Percentiles rank a stretch among this genome's conserved stretches.
Conservation (phyloP, 1,284 basidiomycete genomes). For the Quambalaria eucalypti region DNA sequence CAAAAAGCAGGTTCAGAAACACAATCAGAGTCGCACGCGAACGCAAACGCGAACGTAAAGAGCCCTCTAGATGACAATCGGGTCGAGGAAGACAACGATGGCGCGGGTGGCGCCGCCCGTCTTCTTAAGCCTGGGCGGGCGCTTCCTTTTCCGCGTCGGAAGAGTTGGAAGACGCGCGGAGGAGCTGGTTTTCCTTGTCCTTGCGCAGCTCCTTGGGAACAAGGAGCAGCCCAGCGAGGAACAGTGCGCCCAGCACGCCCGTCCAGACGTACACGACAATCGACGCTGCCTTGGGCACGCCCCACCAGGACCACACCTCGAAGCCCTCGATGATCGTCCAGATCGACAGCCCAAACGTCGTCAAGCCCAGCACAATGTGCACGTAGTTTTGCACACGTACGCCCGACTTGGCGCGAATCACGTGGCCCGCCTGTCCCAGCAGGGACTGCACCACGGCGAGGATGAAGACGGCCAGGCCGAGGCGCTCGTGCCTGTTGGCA, state of each 20-base stretch:
- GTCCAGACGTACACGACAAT: conserved; percentile 26
- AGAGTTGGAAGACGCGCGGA: not conserved
- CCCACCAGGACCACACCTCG: conserved; percentile 22
- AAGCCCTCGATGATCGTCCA: conserved; percentile 24
- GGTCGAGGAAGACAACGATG: not conserved
- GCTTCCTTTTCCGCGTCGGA: too few relatives aligned
- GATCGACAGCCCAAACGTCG: conserved; percentile 13
- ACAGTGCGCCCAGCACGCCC: conserved; percentile 12
- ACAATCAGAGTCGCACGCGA: too few relatives aligned
- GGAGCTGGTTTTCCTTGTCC: not conserved
- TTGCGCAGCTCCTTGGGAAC: not conserved
- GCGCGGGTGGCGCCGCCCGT: not conserved
- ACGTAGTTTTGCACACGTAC: conserved; percentile 8
- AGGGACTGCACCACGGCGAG: conserved; percentile 57
- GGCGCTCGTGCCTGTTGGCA: conserved; percentile 48
- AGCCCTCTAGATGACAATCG: too few relatives aligned
- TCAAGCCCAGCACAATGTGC: conserved; percentile 23
- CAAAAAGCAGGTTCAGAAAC: too few relatives aligned
- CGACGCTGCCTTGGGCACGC: conserved; percentile 7
- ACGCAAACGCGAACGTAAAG: too few relatives aligned
- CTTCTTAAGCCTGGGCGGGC: too few relatives aligned
- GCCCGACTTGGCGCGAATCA: conserved; percentile 48
- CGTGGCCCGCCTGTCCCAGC: conserved; percentile 59
- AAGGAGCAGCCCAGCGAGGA: conserved; percentile 6
- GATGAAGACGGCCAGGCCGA: conserved; percentile 57